Evolutionary conservation across 352 stramenopile species (phyloP), one percentile per base, ranked within the genome.

Genomic region (Phytophthora hibernalis): DNA sequence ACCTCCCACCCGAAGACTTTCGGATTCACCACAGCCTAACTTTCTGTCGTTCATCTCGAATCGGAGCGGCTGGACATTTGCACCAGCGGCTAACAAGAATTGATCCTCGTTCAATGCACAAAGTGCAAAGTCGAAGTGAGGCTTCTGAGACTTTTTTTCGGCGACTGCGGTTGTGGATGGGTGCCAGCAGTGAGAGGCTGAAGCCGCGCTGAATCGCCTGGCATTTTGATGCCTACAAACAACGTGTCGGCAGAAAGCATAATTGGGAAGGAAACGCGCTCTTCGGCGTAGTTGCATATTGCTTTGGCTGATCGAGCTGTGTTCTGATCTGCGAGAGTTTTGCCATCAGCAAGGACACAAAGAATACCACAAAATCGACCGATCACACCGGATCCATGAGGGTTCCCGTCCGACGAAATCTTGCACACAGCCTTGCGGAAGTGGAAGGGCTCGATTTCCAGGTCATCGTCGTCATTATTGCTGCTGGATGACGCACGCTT

Each of bases 381-480:
- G 18, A 92, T 56, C 1, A 89, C 62, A 0, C 77, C 81, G 0
- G 81, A 80, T 30, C 76, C 81, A 61, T 81, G 77, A 10, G 72
- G 43, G 15, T 89, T 87, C 1, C 44, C 74, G 13, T 68, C 48
- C 6, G 77, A 85, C 6, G 79, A 72, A 33, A 92, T 54, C 43
- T 92, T 90, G 42, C 70, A 86, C 42, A 89, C 77, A 2, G 81
- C 81, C 31, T 85, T 83, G 58, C 81, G 83, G 54, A 89, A 92
- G 57, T 76, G 53, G 30, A 89, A 92, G 18, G 56, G 76, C 64
- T 92, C 83, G 38, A 89, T 80, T 31, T 82, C 77, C 26, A 92
- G 50, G 45, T 90, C 81, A 16, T 85, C 76, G 12, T 75, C 58
- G 28, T 79, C 72, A 21, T 54, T 21, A 5, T 44, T 35, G 26